A percentile compares a stretch with the other conserved stretches of the same genome.
Evolutionary conservation across 352 stramenopile genomes (phyloP).

Genomic region (Phytophthora ohioensis): DNA sequence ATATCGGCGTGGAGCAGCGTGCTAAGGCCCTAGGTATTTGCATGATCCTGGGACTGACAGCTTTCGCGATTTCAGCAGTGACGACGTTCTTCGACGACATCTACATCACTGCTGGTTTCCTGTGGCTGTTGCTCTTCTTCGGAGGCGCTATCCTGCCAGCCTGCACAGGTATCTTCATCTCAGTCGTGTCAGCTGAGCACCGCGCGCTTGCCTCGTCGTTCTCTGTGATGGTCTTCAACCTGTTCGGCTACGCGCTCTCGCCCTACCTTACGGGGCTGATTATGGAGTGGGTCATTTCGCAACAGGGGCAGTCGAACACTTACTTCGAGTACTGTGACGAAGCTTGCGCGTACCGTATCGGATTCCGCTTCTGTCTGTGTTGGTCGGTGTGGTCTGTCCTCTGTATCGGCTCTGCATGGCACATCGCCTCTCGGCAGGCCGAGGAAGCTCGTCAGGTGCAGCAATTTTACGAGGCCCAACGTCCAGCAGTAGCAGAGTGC

Average conservation of each 20-base stretch:
- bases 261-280: constrained; percentile 81
- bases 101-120: constrained; percentile 74
- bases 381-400: constrained; percentile 86
- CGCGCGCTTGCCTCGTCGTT: constrained; percentile 82
- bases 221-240: constrained; percentile 87
- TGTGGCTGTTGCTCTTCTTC: constrained; percentile 88
- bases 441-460: constrained; percentile 64
- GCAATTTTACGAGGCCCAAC: constrained; percentile 61
- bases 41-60: constrained; percentile 75
- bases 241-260: constrained; percentile 83
- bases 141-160: constrained; percentile 81
- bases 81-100: constrained; percentile 86
- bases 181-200: constrained; percentile 76
- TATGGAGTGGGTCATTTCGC: constrained; percentile 81
- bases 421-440: constrained; percentile 59
- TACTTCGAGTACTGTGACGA: constrained; percentile 85
- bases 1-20: constrained; percentile 80
- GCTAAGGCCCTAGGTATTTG: constrained; percentile 81
- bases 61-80: constrained; percentile 68
- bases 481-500: constrained; percentile 35
- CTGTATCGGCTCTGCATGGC: constrained; percentile 70
- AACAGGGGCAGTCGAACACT: constrained; percentile 62
- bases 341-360: constrained; percentile 80
- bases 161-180: constrained; percentile 90
- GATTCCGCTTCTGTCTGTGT: constrained; percentile 84